Conservation (phyloP, 108 stramenopile genomes). For the Nitzschia putrida region DNA sequence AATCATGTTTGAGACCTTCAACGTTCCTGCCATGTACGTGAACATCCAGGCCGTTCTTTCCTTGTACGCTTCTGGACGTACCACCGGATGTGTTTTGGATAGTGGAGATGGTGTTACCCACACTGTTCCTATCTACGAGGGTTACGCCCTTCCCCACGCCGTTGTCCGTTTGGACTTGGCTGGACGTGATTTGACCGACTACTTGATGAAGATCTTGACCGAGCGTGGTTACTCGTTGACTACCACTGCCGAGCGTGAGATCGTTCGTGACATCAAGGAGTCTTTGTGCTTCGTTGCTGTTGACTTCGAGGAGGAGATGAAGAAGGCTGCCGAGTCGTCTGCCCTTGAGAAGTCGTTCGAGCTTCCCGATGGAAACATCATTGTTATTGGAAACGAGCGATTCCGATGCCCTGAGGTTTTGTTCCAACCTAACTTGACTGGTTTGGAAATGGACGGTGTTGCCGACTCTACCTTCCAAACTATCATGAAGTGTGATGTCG, state of each 20-base stretch:
- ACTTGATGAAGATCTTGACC: constrained; percentile 93
- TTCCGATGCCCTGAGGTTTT: constrained; percentile 94
- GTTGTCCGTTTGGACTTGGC: constrained; percentile 92
- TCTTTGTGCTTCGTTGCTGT: constrained; percentile 89
- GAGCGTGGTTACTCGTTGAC: constrained; percentile 93
- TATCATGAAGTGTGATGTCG: constrained; percentile 99
- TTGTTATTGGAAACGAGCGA: constrained; percentile 92
- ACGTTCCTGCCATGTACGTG: constrained; percentile 99
- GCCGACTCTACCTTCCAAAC: constrained; percentile 98
- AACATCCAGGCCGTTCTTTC: constrained; percentile 99
- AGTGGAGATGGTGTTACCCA: constrained; percentile 93
- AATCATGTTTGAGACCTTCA: constrained; percentile 99
- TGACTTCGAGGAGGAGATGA: constrained; percentile 93
- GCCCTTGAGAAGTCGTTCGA: constrained; percentile 93
- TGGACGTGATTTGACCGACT: constrained; percentile 93
- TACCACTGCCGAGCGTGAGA: constrained; percentile 93
- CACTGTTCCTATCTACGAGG: constrained; percentile 97
- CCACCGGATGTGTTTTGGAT: constrained; percentile 94
- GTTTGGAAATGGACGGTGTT: constrained; percentile 96
- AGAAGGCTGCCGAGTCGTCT: constrained; percentile 90
- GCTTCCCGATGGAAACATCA: constrained; percentile 93
- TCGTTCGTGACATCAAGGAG: constrained; percentile 94
- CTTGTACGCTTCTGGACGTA: constrained; percentile 93
- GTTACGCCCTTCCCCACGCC: constrained; percentile 95
- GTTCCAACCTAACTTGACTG: constrained; percentile 95